These are phyloP conservation scores for Umbelopsis ramanniana DNA, from an alignment of 192 early-diverging fungal genomes.

Conservation along the genomic window DNA sequence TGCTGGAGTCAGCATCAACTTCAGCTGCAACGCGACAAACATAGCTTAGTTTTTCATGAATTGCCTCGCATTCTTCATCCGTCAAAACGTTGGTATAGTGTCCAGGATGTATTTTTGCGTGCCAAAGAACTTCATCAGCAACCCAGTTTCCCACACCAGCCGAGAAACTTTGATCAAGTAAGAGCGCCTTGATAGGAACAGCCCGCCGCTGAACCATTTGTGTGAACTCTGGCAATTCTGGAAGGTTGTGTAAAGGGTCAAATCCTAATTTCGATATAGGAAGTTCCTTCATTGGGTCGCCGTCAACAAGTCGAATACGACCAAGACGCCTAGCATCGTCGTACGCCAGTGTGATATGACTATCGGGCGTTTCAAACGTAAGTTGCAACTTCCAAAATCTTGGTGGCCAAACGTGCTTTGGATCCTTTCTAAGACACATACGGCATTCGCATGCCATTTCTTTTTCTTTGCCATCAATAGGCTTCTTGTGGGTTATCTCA, in stretches of 20 bases:
- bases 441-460: constrained; percentile 29
- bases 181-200: constrained; percentile 70
- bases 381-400: constrained; percentile 69
- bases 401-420: constrained; percentile 59
- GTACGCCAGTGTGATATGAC: constrained; percentile 42
- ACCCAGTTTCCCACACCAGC: constrained; percentile 90
- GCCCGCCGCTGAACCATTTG: constrained; percentile 40
- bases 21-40: constrained; percentile 61
- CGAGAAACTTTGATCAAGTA: constrained; percentile 77
- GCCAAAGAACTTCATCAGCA: constrained; percentile 83
- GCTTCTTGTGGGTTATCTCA: background rate
- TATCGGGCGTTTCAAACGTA: constrained; percentile 30
- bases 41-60: constrained; percentile 52
- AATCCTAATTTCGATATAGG: constrained; percentile 74
- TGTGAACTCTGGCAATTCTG: constrained; percentile 52
- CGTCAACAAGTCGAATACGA: constrained; percentile 60
- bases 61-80: constrained; percentile 43
- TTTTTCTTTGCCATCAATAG: constrained; percentile 37
- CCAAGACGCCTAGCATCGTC: constrained; percentile 73
- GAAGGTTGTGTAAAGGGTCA: constrained; percentile 71
- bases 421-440: constrained; percentile 7
- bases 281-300: constrained; percentile 48
- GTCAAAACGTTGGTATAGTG: constrained; percentile 54
- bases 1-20: constrained; percentile 67
- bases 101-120: constrained; percentile 71